These are phyloP conservation scores for Capsicum chinense DNA, from an alignment of 257 asterid species.

Conservation along the genomic window DNA sequence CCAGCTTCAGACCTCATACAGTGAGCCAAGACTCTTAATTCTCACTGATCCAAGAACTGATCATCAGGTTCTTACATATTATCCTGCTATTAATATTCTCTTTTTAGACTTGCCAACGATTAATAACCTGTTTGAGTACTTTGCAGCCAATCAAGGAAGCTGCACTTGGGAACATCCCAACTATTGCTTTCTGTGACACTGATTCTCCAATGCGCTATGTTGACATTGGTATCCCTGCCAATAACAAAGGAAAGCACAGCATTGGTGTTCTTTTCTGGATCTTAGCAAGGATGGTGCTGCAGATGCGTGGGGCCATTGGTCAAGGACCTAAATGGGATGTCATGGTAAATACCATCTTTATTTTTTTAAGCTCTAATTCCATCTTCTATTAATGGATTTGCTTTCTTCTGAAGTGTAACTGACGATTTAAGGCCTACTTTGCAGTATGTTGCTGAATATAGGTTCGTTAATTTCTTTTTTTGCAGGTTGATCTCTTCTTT, in stretches of 20 bases:
- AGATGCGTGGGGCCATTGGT: constrained; percentile 34
- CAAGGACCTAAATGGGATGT: constrained; percentile 37
- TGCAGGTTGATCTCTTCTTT: constrained; percentile 38
- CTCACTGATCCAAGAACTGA: constrained; percentile 41
- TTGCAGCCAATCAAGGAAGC: constrained; percentile 41
- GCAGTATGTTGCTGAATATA: neutral
- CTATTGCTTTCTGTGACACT: constrained; percentile 38
- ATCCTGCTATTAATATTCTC: neutral
- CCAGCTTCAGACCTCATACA: constrained; percentile 38
- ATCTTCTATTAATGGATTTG: neutral
- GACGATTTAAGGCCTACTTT: neutral
- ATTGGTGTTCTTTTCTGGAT: constrained; percentile 40
- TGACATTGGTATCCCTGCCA: constrained; percentile 40
- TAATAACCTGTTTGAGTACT: neutral
- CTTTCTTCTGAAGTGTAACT: neutral
- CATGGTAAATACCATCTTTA: constrained; percentile 30
- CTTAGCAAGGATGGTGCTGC: constrained; percentile 39
- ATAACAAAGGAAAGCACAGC: constrained; percentile 39
- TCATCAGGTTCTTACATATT: constrained; percentile 33
- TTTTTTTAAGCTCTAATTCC: constrained; percentile 1
- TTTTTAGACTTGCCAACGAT: neutral
- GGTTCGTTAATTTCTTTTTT: neutral
- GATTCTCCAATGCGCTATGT: constrained; percentile 38
- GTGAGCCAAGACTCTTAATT: constrained; percentile 36
- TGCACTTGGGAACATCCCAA: constrained; percentile 41